Evolutionary conservation across 352 stramenopile species (phyloP).

Genomic region (Globisporangium recalcitrans): DNA sequence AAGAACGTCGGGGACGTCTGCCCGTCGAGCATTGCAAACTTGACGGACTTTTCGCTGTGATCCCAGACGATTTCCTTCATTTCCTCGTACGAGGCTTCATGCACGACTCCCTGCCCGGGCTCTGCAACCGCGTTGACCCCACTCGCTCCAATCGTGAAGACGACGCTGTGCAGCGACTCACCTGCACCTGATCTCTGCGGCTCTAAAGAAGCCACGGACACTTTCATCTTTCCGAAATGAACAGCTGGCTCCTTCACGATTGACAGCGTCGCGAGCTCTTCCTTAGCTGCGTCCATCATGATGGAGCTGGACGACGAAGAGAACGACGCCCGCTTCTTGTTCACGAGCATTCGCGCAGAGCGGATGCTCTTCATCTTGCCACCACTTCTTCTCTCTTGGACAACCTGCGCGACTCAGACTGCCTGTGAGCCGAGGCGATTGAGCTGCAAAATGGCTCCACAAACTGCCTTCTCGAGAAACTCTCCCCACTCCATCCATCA

Average conservation of each 20-base stretch:
- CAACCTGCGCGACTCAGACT: not conserved
- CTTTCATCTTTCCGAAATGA: slow-evolving; percentile 46
- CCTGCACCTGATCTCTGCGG: not conserved
- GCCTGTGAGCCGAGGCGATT: not conserved
- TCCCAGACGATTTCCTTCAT: slow-evolving; percentile 71
- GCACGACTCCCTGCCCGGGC: slow-evolving; percentile 32
- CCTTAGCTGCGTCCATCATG: slow-evolving; percentile 5
- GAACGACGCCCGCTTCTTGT: slow-evolving; percentile 15
- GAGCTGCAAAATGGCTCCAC: not conserved
- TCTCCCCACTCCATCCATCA: not conserved
- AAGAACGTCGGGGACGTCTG: slow-evolving; percentile 32
- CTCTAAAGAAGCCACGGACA: not conserved
- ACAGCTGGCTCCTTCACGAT: slow-evolving; percentile 26
- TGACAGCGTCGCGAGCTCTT: not conserved
- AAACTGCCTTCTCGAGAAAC: not conserved
- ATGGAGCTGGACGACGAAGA: slow-evolving; percentile 19
- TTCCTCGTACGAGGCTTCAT: slow-evolving; percentile 28
- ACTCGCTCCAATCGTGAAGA: slow-evolving; percentile 35
- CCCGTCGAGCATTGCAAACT: slow-evolving; percentile 37
- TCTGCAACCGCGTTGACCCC: slow-evolving; percentile 34
- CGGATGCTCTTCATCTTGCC: slow-evolving; percentile 15
- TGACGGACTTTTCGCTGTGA: slow-evolving; percentile 50
- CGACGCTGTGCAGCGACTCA: slow-evolving; percentile 27
- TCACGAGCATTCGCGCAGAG: slow-evolving; percentile 2
- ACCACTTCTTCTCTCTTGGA: slow-evolving; percentile 1